Conservation (phyloP, 192 early-diverging fungal species). For the Dimargaris cristalligena region DNA sequence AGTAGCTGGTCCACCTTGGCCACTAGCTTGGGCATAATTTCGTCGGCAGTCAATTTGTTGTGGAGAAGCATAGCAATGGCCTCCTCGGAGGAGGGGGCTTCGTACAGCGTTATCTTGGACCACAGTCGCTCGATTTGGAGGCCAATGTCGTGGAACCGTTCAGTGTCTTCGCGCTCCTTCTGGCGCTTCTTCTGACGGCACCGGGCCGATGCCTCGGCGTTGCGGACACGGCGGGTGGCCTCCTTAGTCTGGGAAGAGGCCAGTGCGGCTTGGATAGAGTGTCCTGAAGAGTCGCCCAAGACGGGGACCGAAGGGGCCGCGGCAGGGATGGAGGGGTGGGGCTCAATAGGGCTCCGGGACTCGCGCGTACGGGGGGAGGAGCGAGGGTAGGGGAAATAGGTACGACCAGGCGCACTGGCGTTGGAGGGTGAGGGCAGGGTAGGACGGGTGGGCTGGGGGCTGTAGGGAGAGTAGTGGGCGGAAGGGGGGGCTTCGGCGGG, state of each 20-base stretch:
- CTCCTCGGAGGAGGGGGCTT: background rate
- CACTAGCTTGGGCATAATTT: background rate
- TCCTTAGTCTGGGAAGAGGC: background rate
- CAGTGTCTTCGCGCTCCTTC: background rate
- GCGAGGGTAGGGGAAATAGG: too few relatives aligned
- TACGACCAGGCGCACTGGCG: too few relatives aligned
- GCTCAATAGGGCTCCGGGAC: background rate
- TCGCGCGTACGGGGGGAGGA: too few relatives aligned
- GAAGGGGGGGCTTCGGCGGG: background rate
- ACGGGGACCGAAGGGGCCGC: background rate
- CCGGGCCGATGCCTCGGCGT: constrained; percentile 9
- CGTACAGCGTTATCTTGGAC: constrained; percentile 7
- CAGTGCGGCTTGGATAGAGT: background rate
- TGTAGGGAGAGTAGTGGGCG: background rate
- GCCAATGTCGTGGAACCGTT: background rate
- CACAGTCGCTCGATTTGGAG: background rate
- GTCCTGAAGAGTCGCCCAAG: background rate
- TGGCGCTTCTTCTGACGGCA: constrained; percentile 7
- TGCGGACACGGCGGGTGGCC: background rate
- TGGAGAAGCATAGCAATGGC: background rate
- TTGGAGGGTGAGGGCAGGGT: background rate
- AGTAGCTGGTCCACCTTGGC: constrained; percentile 1
- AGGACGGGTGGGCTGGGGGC: background rate
- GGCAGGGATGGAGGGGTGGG: background rate
- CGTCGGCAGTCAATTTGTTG: background rate